Evolutionary conservation across 257 asterid species (phyloP).

Genomic region (Plantago elongata): DNA sequence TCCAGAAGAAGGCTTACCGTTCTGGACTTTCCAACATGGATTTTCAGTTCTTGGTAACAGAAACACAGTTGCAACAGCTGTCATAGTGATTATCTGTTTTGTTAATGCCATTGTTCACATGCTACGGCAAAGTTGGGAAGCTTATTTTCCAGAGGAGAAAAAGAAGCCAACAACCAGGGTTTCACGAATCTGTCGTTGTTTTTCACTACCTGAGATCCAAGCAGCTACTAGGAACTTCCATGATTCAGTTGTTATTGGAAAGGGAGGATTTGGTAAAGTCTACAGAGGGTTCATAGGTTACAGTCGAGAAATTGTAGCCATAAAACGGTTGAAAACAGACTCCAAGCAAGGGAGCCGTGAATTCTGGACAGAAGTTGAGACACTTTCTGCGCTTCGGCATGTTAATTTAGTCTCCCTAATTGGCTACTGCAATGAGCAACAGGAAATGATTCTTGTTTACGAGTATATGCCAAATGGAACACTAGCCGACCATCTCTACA

Average conservation of each 20-base stretch:
- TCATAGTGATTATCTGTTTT: conserved; percentile 31
- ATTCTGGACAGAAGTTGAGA: conserved; percentile 56
- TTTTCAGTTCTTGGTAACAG: conserved; percentile 24
- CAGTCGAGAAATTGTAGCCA: conserved; percentile 38
- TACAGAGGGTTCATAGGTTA: conserved; percentile 38
- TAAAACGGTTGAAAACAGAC: conserved; percentile 43
- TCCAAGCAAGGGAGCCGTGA: conserved; percentile 57
- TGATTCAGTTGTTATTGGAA: conserved; percentile 38
- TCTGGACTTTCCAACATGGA: conserved; percentile 6
- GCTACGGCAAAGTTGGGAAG: conserved; percentile 27
- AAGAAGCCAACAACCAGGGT: conserved; percentile 21
- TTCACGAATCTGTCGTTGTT: conserved; percentile 35
- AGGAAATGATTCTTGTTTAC: conserved; percentile 49
- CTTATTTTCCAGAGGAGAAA: conserved; percentile 25
- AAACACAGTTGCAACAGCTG: conserved; percentile 34
- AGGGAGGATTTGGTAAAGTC: conserved; percentile 57
- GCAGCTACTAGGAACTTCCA: conserved; percentile 39
- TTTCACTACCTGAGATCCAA: conserved; percentile 44
- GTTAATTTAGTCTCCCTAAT: conserved; percentile 55
- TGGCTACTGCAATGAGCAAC: conserved; percentile 56
- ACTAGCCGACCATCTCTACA: conserved; percentile 55
- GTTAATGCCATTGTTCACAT: conserved; percentile 31
- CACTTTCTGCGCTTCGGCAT: conserved; percentile 51
- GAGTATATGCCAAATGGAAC: conserved; percentile 56
- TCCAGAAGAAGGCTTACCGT: conserved; percentile 13